Base-by-base conservation (phyloP, 1,284 basidiomycete genomes). In the Cryptococcus neoformans region DNA sequence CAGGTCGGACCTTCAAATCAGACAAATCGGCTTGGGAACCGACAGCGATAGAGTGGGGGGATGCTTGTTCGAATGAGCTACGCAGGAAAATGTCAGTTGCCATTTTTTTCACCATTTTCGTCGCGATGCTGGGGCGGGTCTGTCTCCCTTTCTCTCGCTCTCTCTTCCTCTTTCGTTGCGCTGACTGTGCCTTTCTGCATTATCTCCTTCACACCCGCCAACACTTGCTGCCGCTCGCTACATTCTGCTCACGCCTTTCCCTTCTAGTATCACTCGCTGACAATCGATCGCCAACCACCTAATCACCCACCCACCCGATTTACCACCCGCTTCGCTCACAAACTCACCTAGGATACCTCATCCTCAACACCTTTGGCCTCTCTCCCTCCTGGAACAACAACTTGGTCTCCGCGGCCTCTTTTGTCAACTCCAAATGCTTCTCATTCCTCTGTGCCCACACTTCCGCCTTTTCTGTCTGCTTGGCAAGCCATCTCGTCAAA, bases 301-400 rank as follows among this genome's bases (percentile, higher is more conserved):
- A 41, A 10, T 41, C 40, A 11, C 21, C 12, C 48, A 49, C 16
- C 48, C 36, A 10, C 40, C 10, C n/a, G 10, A 41, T 41, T 38
- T 34, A 14, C 36, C 17, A 11, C 9, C 44, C 44, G 21, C 21
- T 14, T 38, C 14, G 17, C 17, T 51, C 41, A 39, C 28, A 38
- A 42, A 57, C 54, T 68, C 70, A 79, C 76, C 67, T 69, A 35
- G 76, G 74, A 69, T 76, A 77, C 62, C 68, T 70, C 63, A 80
- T 56, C 59, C 78, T 59, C 57, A 62, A 62, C 16, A 78, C 66
- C 54, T 58, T 69, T 16, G 78, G 77, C 61, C 69, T 67, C 69
- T 79, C 77, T 1, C 79, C 79, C 61, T 79, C 78, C 62, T 79
- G 76, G 66, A 79, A 72, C 55, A 80, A 62, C 57, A 80, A 63